A percentile compares a stretch with the other conserved stretches of the same genome.
These are phyloP conservation scores for Hericium coralloides DNA, from an alignment of 768 basidiomycete genomes.

Conservation along the genomic window DNA sequence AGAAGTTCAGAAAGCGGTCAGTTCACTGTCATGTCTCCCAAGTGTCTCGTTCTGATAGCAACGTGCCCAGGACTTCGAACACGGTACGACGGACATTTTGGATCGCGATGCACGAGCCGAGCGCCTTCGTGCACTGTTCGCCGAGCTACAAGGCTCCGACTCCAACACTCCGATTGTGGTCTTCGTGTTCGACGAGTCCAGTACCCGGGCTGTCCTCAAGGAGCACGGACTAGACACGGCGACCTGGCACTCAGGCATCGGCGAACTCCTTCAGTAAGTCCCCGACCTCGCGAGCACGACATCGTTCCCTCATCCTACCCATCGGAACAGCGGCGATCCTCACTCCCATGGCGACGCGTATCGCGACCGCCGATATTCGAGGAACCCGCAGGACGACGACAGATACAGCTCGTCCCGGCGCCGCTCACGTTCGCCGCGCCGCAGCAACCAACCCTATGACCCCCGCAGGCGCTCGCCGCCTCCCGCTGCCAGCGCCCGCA, in stretches of 20 bases:
- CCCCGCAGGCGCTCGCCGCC: slow-evolving; percentile 6
- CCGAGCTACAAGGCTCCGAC: background rate
- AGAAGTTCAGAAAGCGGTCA: background rate
- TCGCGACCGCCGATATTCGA: background rate
- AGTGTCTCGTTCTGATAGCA: background rate
- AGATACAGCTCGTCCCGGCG: background rate
- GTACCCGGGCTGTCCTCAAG: background rate
- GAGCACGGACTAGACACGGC: background rate
- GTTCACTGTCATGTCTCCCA: background rate
- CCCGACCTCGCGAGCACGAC: background rate
- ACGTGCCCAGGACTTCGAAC: background rate
- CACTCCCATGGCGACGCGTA: background rate
- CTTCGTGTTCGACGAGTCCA: background rate
- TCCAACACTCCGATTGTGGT: background rate
- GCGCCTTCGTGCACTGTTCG: background rate
- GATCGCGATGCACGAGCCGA: background rate
- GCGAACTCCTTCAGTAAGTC: slow-evolving; percentile 6
- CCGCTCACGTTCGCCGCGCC: slow-evolving; percentile 11
- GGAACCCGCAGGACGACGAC: background rate
- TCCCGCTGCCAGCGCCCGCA: background rate
- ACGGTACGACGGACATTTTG: slow-evolving; percentile 6
- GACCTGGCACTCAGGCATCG: slow-evolving; percentile 1
- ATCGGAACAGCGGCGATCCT: too few species aligned
- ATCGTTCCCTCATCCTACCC: too few species aligned
- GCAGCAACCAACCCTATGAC: background rate